Evolutionary conservation across 2,329 filamentous ascomycete genomes (phyloP), one percentile per base, ranked within the genome.

Genomic region (Pseudogymnoascus sp.): DNA sequence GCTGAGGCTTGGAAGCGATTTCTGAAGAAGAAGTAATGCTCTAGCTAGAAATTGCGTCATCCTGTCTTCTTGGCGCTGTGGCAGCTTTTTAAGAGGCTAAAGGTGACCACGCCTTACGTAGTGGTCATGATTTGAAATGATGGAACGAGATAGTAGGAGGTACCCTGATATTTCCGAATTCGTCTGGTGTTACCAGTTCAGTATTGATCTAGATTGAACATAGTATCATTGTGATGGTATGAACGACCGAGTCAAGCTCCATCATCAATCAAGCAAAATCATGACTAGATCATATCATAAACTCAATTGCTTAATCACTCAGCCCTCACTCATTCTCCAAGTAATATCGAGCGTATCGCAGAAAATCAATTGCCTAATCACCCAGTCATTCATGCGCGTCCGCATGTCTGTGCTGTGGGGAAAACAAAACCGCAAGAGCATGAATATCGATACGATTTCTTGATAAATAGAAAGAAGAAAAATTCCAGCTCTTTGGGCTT

Each of bases 281-380:
- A 48, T 48, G 15, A 25, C 42, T 48, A 48, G 42, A 48, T 48
- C 41, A 48, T 48, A 48, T 9, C 42, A 48, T 48, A 25, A 21
- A 48, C 2, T 48, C 42, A 48, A 48, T 25, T 48, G 15, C 42
- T n/a, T 25, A 48, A 48, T 48, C 42, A 48, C 42, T 48, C 42
- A 48, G n/a, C 42, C n/a, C 13, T 48, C 42, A 48, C n/a, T 48
- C 15, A 48, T 48, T 48, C 42, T 48, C 42, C 3, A 48, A 48
- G 42, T 48, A 48, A 48, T 29, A 48, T 48, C 15, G 5, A 48
- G 42, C 42, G 42, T 48, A 48, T 48, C 15, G 42, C 42, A 48
- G 42, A 48, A 48, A 48, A 29, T 48, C 42, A 48, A 48, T 48
- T 48, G 42, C 42, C 25, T 48, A 21, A 48, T 48, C 42, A 17